Base-by-base conservation (phyloP, 2,329 filamentous ascomycete species). In the Thermothelomyces thermophilus region DNA sequence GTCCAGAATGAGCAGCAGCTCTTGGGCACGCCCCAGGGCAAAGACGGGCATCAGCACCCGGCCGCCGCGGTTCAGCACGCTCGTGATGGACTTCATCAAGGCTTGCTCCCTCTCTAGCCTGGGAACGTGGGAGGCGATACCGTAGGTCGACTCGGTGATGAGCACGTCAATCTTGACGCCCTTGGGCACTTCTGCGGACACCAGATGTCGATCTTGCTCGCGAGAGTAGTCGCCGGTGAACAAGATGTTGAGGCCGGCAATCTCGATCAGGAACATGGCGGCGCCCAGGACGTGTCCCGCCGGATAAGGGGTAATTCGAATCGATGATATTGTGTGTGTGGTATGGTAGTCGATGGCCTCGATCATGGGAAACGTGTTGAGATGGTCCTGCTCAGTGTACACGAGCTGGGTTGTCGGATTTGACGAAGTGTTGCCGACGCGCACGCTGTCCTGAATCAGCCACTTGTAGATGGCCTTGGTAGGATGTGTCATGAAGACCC, bases 381-480 rank as follows among this genome's bases (percentile, higher is more conserved):
- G 76, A 68, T 97, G 90, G 64, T 98, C 93, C 60, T 91, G 85
- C 69, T 98, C 93, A 1, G 89, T 96, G 66, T 96, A 98, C 40
- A 97, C 82, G 64, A 88, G 75, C 75, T 93, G 77, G 62, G 87
- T 75, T 0, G 74, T 75, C 47, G 75, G 71, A 57, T 80, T 79
- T 9, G 79, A 81, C 2, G 80, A 82, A 4, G 79, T 83, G 63
- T 83, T 86, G 65, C 85, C 86, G 26, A 98, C 90, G 52, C 93
- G 84, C 39, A 98, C 88, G 58, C 90, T 95, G 69, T 98, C 93
- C 68, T 95, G 90, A 56, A 97, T 96, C 45, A 97, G 82, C 91
- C 93, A 97, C 71, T 97, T 97, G 79, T 98, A 98, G 66, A 98
- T 98, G 61, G 93, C 93, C 69, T 98, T 97, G 41, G 93, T 98